Evolutionary conservation across 768 basidiomycete species (phyloP).

Genomic region (Leccinum pellstonianum): DNA sequence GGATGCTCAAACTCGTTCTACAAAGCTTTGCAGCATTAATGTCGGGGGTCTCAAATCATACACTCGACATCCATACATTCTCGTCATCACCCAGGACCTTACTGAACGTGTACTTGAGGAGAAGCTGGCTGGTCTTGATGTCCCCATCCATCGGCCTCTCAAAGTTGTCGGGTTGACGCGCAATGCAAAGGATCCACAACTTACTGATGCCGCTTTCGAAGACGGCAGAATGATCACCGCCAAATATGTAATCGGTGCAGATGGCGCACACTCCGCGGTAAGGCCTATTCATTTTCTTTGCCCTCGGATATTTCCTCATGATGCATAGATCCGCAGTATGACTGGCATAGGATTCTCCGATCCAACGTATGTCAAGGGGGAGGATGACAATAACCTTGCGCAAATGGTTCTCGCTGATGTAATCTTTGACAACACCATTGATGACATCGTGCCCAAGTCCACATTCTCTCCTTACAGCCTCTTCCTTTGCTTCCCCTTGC

Average conservation of each 20-base stretch:
- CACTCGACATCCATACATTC: conserved; percentile 44
- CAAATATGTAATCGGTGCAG: conserved; percentile 50
- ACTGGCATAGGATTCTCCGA: conserved; percentile 45
- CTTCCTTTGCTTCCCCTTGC: conserved; percentile 40
- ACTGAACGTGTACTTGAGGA: conserved; percentile 43
- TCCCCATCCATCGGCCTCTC: conserved; percentile 37
- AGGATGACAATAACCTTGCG: conserved; percentile 28
- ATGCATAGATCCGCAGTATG: conserved; percentile 40
- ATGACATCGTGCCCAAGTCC: conserved; percentile 10
- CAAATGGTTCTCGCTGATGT: conserved; percentile 51
- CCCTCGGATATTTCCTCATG: neutral
- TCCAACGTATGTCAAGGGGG: conserved; percentile 34
- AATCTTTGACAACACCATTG: conserved; percentile 25
- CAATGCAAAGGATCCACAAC: conserved; percentile 25
- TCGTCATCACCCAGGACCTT: conserved; percentile 43
- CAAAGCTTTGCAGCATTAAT: conserved; percentile 28
- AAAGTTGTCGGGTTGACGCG: conserved; percentile 40
- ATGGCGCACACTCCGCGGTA: conserved; percentile 49
- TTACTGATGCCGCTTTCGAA: conserved; percentile 46
- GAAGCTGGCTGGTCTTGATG: conserved; percentile 31
- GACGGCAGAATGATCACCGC: conserved; percentile 43
- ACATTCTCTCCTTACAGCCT: conserved; percentile 32
- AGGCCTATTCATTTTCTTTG: conserved; percentile 8
- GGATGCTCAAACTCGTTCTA: conserved; percentile 31
- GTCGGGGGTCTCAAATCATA: conserved; percentile 37